Evolutionary conservation across 176 grass and related monocot genomes (phyloP).

Genomic region (Areca catechu): DNA sequence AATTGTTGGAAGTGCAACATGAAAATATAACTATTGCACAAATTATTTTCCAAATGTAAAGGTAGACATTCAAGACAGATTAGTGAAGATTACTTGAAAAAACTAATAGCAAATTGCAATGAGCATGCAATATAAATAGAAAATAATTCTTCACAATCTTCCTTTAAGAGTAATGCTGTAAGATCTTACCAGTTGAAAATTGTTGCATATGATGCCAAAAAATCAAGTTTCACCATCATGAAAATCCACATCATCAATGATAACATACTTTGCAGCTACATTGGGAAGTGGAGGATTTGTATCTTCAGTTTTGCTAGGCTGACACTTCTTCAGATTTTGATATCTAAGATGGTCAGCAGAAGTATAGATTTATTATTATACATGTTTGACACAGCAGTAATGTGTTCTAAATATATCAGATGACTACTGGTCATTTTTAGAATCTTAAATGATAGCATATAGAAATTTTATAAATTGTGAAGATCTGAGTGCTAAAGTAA

Average conservation of each 20-base stretch:
- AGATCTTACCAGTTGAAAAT: constrained; percentile 11
- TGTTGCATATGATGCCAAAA: constrained; percentile 10
- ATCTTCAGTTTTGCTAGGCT: constrained; percentile 31
- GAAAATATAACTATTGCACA: too few relatives aligned
- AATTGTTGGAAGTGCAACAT: too few relatives aligned
- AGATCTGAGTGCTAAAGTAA: too few relatives aligned
- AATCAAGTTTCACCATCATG: constrained; percentile 35
- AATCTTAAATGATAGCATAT: too few relatives aligned
- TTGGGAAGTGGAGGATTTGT: constrained; percentile 26
- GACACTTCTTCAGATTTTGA: constrained; percentile 54
- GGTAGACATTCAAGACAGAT: too few relatives aligned
- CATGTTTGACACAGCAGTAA: neutral
- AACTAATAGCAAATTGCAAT: too few relatives aligned
- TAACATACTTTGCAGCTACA: constrained; percentile 64
- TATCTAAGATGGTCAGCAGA: constrained; percentile 45
- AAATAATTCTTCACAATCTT: too few relatives aligned
- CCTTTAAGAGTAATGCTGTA: neutral
- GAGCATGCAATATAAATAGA: too few relatives aligned
- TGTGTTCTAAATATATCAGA: neutral
- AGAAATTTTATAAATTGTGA: too few relatives aligned
- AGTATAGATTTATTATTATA: neutral
- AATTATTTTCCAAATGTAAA: too few relatives aligned
- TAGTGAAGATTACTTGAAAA: too few relatives aligned
- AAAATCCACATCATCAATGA: constrained; percentile 71
- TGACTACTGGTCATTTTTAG: neutral